Conservation (phyloP, 148 eudicot genomes). For the Arbutus unedo region DNA sequence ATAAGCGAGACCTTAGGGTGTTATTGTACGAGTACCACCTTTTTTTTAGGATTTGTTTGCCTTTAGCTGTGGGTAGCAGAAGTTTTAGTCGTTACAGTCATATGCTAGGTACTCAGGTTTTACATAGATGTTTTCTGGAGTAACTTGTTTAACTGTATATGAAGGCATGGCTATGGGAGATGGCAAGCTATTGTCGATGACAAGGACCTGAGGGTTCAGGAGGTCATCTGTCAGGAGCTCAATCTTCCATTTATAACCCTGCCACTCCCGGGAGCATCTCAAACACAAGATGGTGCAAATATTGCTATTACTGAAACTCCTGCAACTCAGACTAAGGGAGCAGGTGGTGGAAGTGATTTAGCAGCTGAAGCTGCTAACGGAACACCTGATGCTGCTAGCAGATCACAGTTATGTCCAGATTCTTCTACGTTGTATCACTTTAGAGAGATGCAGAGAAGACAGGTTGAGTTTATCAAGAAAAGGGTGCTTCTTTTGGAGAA, state of each 20-base stretch:
- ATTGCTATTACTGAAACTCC: conserved; percentile 30
- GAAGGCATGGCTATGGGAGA: conserved; percentile 95
- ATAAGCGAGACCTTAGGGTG: background rate
- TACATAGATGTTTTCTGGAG: background rate
- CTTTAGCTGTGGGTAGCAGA: background rate
- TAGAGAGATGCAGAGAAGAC: conserved; percentile 95
- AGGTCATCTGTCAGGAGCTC: conserved; percentile 75
- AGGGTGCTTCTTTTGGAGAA: conserved; percentile 87
- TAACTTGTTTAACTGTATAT: conserved; percentile 18
- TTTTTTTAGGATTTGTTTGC: background rate
- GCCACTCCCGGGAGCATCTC: conserved; percentile 50
- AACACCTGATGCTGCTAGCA: conserved; percentile 38
- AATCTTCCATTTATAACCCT: conserved; percentile 68
- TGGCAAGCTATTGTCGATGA: conserved; percentile 99
- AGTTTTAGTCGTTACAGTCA: background rate
- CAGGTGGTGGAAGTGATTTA: conserved; percentile 39
- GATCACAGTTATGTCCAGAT: conserved; percentile 35
- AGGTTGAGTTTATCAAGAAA: conserved; percentile 83
- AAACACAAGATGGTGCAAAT: conserved; percentile 37
- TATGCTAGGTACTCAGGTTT: background rate
- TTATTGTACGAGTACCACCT: background rate
- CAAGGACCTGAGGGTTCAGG: conserved; percentile 77
- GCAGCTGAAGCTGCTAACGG: conserved; percentile 43
- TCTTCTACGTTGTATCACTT: conserved; percentile 53
- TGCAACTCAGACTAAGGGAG: conserved; percentile 34